A percentile compares a stretch with the other conserved stretches of the same genome.
Conservation (phyloP, 306 rosid species). For the Comarum palustre region DNA sequence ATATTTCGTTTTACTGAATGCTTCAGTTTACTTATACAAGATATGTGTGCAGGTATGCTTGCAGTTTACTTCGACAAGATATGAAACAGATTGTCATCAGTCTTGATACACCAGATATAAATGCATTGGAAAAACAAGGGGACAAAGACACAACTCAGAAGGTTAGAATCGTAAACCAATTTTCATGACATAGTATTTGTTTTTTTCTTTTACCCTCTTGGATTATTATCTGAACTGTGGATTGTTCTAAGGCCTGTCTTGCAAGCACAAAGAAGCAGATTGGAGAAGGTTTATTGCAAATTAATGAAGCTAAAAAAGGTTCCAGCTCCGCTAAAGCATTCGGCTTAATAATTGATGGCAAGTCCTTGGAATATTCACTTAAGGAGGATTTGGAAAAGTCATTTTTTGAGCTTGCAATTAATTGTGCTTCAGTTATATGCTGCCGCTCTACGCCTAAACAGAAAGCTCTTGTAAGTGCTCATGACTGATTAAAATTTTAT, state of each 20-base stretch:
- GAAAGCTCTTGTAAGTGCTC: constrained; percentile 76
- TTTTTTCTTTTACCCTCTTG: background rate
- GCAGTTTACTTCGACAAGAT: constrained; percentile 75
- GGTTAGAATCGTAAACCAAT: constrained; percentile 38
- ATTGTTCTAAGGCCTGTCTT: constrained; percentile 56
- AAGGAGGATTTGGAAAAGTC: constrained; percentile 41
- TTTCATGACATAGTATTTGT: constrained; percentile 14
- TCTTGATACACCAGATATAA: constrained; percentile 65
- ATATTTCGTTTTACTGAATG: constrained; percentile 4
- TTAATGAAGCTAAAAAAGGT: constrained; percentile 42
- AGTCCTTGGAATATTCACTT: constrained; percentile 74
- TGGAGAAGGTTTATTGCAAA: constrained; percentile 48
- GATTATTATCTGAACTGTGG: constrained; percentile 28
- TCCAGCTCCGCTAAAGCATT: constrained; percentile 34
- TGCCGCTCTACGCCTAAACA: constrained; percentile 89
- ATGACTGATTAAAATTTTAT: no score
- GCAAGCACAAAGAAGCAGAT: constrained; percentile 65
- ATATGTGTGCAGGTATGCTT: constrained; percentile 61
- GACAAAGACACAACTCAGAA: constrained; percentile 46
- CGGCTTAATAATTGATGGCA: constrained; percentile 82
- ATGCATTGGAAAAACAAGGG: constrained; percentile 58
- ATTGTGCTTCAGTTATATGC: constrained; percentile 79
- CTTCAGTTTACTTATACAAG: constrained; percentile 11
- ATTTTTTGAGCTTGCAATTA: constrained; percentile 68
- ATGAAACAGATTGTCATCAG: constrained; percentile 69